Conservation (phyloP, 805 yeast genomes). For the Candida ortonii region DNA sequence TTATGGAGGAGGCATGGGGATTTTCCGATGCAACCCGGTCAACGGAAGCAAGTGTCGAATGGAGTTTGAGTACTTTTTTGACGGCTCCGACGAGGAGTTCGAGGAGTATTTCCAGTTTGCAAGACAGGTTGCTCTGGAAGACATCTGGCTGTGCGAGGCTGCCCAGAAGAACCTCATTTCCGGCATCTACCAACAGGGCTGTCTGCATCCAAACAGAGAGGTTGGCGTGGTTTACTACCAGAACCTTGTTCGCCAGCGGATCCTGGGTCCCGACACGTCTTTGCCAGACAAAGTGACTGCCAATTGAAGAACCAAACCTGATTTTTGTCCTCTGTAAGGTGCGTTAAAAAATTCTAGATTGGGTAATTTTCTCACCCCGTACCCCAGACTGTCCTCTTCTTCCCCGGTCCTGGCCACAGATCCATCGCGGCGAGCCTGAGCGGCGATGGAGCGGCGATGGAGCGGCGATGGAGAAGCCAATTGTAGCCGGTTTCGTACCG, state of each 20-base stretch:
- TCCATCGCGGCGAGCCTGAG: too few relatives aligned
- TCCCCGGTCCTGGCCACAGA: too few relatives aligned
- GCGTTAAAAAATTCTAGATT: slow-evolving; percentile 26
- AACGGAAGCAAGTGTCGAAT: slow-evolving; percentile 26
- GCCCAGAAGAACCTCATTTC: slow-evolving; percentile 26
- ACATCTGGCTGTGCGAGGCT: slow-evolving; percentile 30
- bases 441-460: too few relatives aligned
- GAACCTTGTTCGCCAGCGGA: slow-evolving; percentile 18
- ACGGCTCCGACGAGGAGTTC: slow-evolving; percentile 28
- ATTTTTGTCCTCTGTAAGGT: slow-evolving; percentile 27
- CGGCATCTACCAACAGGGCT: slow-evolving; percentile 26
- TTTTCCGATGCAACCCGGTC: slow-evolving; percentile 30
- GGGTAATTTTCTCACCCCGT: too few relatives aligned
- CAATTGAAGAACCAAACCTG: not conserved
- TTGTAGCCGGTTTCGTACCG: too few relatives aligned
- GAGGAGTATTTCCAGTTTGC: slow-evolving; percentile 30
- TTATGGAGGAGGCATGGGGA: slow-evolving; percentile 32
- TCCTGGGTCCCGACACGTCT: slow-evolving; percentile 11
- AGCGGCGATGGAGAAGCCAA: too few relatives aligned
- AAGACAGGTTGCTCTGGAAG: slow-evolving; percentile 33
- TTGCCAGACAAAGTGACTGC: slow-evolving; percentile 16
- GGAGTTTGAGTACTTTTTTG: slow-evolving; percentile 33
- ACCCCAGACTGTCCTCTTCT: too few relatives aligned
- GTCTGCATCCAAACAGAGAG: slow-evolving; percentile 30
- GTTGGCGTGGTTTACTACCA: slow-evolving; percentile 26